Percentiles rank a stretch among this genome's conserved stretches.
Conservation (phyloP, 768 basidiomycete species). For the Austroboletus festivus region DNA sequence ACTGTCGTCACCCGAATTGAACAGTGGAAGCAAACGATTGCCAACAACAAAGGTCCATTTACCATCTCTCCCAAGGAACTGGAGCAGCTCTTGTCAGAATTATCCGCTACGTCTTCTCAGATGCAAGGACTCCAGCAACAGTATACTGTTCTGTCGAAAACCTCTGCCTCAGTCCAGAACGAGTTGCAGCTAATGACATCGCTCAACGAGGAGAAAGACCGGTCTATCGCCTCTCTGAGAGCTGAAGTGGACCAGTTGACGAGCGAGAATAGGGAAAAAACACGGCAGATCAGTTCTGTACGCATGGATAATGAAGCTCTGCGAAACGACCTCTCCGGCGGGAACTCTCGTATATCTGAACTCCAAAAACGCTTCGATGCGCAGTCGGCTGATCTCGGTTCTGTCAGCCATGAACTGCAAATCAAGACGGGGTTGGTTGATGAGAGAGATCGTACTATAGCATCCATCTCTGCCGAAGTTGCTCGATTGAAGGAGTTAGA, state of each 20-base stretch:
- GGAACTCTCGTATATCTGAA: neutral
- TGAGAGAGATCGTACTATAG: constrained; percentile 1
- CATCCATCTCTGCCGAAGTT: neutral
- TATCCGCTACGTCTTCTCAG: constrained; percentile 2
- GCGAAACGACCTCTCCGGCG: neutral
- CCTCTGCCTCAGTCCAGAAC: neutral
- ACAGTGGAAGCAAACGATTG: no score
- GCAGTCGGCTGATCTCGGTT: neutral
- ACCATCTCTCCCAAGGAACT: no score
- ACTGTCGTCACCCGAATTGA: no score
- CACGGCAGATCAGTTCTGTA: neutral
- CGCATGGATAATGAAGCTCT: neutral
- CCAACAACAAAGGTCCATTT: no score
- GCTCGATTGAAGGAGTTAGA: neutral
- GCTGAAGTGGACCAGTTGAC: neutral
- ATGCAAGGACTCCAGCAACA: constrained; percentile 1
- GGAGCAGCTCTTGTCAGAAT: neutral
- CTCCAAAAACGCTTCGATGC: neutral
- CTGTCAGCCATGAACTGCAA: neutral
- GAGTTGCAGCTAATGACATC: neutral
- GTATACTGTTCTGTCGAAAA: neutral
- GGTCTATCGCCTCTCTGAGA: neutral
- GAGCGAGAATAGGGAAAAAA: neutral
- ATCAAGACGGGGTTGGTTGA: neutral
- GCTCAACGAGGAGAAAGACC: neutral